Conservation (phyloP, 192 early-diverging fungal genomes). For the Gaertneriomyces sp. region DNA sequence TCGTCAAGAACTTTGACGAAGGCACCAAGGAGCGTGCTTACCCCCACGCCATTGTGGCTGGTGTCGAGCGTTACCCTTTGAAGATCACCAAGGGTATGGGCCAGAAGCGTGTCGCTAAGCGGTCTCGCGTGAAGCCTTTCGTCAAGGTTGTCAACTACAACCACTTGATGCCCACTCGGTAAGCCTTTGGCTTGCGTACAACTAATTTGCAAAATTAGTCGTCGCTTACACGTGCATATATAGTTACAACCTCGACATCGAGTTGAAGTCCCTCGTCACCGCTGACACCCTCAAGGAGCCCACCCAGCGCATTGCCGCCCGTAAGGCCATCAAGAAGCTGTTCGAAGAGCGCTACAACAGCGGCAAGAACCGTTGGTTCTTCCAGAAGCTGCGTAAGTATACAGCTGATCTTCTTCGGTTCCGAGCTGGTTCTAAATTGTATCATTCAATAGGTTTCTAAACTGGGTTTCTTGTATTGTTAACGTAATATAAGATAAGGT, state of each 20-base stretch:
- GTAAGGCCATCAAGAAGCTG: slow-evolving; percentile 92
- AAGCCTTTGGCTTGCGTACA: slow-evolving; percentile 14
- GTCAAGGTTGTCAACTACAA: slow-evolving; percentile 99
- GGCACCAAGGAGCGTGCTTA: slow-evolving; percentile 95
- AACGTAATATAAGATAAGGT: no score
- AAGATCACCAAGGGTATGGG: slow-evolving; percentile 97
- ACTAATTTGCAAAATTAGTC: neutral
- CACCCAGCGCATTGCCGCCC: slow-evolving; percentile 81
- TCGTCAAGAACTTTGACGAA: slow-evolving; percentile 95
- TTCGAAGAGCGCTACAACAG: slow-evolving; percentile 96
- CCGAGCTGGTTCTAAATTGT: no score
- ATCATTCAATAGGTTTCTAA: no score
- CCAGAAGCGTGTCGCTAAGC: slow-evolving; percentile 91
- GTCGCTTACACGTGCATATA: neutral
- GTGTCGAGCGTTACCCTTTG: slow-evolving; percentile 94
- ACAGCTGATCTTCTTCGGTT: no score
- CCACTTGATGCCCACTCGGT: slow-evolving; percentile 99
- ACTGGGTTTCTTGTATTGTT: no score
- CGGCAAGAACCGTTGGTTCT: slow-evolving; percentile 99
- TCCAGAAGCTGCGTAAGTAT: slow-evolving; percentile 84
- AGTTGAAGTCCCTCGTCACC: slow-evolving; percentile 83
- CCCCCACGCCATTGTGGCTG: slow-evolving; percentile 97
- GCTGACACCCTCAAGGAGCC: slow-evolving; percentile 93
- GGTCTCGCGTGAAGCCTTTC: slow-evolving; percentile 98
- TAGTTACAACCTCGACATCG: slow-evolving; percentile 93